phyloP scores from a whole-genome alignment of 768 basidiomycete species.

The Collybia sp. region DNA sequence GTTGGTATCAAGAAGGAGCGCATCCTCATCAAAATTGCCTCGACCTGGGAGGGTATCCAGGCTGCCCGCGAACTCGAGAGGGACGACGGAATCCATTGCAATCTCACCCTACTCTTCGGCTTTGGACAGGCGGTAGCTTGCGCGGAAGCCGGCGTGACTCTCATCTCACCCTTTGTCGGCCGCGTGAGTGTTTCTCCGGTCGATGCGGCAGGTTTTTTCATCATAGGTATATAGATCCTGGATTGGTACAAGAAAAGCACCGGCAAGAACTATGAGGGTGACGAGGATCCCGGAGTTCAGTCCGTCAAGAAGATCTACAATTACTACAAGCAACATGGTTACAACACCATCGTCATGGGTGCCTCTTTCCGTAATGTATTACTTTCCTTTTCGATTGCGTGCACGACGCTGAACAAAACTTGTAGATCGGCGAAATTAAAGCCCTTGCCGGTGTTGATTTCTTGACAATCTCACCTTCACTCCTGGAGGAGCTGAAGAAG shows the following conservation, averaged over 20 bases:
- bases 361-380: slow-evolving; percentile 98
- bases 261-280: slow-evolving; percentile 85
- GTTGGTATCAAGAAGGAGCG: slow-evolving; percentile 92
- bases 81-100: slow-evolving; percentile 95
- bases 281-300: slow-evolving; percentile 92
- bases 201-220: slow-evolving; percentile 8
- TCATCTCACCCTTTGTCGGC: slow-evolving; percentile 99
- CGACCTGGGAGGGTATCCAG: slow-evolving; percentile 99
- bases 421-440: slow-evolving; percentile 85
- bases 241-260: slow-evolving; percentile 98
- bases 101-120: slow-evolving; percentile 97
- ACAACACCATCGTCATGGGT: slow-evolving; percentile 99
- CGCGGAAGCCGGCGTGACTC: slow-evolving; percentile 95
- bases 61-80: slow-evolving; percentile 94
- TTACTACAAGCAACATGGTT: slow-evolving; percentile 98
- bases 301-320: slow-evolving; percentile 98
- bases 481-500: slow-evolving; percentile 91
- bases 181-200: slow-evolving; percentile 54
- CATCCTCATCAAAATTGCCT: slow-evolving; percentile 98
- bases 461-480: slow-evolving; percentile 87
- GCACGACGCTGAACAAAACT: background rate
- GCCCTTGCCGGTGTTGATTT: slow-evolving; percentile 95
- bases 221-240: slow-evolving; percentile 61
- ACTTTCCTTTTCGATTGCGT: slow-evolving; percentile 5
- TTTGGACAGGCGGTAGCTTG: slow-evolving; percentile 99